Conservation (phyloP, 495 filamentous ascomycete genomes). For the Acidomyces sp. region DNA sequence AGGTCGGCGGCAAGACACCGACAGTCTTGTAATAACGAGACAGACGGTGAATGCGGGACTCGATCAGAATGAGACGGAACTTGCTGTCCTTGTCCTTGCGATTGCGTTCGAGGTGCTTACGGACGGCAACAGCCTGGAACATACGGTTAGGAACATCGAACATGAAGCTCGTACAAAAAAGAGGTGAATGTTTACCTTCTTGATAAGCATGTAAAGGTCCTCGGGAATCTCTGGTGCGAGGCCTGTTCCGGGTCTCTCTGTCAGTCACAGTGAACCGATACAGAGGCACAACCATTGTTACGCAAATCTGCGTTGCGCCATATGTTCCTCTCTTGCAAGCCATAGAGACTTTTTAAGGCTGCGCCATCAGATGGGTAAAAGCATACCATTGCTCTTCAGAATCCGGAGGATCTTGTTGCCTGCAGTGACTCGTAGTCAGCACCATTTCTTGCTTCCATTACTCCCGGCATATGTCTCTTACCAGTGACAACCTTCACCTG, state of each 20-base stretch:
- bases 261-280: constrained; percentile 92
- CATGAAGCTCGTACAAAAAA: constrained; percentile 10
- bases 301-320: not conserved
- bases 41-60: constrained; percentile 98
- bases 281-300: constrained; percentile 55
- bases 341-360: constrained; percentile 1
- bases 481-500: constrained; percentile 95
- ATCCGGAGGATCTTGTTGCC: constrained; percentile 99
- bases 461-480: constrained; percentile 45
- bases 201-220: constrained; percentile 98
- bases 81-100: constrained; percentile 99
- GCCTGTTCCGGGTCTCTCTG: constrained; percentile 81
- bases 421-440: constrained; percentile 24
- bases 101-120: constrained; percentile 99
- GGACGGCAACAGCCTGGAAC: constrained; percentile 80
- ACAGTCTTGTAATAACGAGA: constrained; percentile 98
- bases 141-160: constrained; percentile 1
- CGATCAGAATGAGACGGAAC: constrained; percentile 99
- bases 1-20: constrained; percentile 93
- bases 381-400: constrained; percentile 84
- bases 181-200: constrained; percentile 57
- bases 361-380: constrained; percentile 16
- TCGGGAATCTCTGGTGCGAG: constrained; percentile 95
- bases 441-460: not conserved
- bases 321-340: constrained; percentile 15